Conservation (phyloP, 805 yeast genomes). For the Osmozyma mogii region DNA sequence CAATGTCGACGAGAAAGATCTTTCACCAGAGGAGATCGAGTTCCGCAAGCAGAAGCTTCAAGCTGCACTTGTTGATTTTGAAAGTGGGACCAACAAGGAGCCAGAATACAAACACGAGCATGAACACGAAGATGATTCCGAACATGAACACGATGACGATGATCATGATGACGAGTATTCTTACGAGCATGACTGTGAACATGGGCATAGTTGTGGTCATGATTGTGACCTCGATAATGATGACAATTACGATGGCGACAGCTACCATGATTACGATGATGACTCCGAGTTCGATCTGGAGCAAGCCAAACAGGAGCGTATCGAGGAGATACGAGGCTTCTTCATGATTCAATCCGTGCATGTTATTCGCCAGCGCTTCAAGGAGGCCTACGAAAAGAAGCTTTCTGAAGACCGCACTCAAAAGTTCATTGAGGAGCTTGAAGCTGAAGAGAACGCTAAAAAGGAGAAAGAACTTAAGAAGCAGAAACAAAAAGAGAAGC, state of each 20-base stretch:
- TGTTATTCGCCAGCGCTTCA: constrained; percentile 63
- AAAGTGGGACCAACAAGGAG: constrained; percentile 5
- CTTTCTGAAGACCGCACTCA: constrained; percentile 68
- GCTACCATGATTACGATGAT: constrained; percentile 4
- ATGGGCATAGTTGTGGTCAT: constrained; percentile 27
- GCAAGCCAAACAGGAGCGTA: constrained; percentile 47
- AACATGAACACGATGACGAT: constrained; percentile 21
- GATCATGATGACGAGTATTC: constrained; percentile 2
- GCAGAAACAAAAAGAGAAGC: constrained; percentile 57
- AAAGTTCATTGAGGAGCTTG: constrained; percentile 58
- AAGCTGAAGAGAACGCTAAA: constrained; percentile 58
- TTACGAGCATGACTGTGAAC: constrained; percentile 8
- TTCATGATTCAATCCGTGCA: constrained; percentile 75
- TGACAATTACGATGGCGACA: constrained; percentile 1
- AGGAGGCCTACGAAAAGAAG: constrained; percentile 70
- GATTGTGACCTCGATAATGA: constrained; percentile 28
- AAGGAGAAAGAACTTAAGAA: constrained; percentile 62
- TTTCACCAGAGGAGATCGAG: no score
- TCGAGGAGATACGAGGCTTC: constrained; percentile 74
- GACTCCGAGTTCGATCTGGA: constrained; percentile 27
- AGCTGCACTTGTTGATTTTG: not conserved
- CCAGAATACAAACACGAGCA: constrained; percentile 22
- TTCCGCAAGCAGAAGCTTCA: not conserved
- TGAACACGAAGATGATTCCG: constrained; percentile 21
- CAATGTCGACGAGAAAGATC: constrained; percentile 19